Base-by-base conservation (phyloP, 164 flowering plant genomes). In the Amborella trichopoda region DNA sequence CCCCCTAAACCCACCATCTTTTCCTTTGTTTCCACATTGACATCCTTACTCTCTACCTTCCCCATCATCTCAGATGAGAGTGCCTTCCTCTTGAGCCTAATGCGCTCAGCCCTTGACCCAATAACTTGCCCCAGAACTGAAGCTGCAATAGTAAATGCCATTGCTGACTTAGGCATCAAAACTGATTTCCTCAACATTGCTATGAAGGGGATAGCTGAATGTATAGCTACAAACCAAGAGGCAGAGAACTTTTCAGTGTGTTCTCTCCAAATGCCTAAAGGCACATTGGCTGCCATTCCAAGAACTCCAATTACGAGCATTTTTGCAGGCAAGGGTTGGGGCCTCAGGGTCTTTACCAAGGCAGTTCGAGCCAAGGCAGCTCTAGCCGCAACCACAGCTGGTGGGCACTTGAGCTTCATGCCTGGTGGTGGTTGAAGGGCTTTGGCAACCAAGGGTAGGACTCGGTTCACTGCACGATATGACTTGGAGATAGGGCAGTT, bases 401-500 rank as follows among this genome's bases (percentile, higher is more conserved):
- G 86, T 34, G 93, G 95, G 43, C 95, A 86, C 50, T 54, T 72
- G 43, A 73, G 32, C 56, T 80, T 82, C 70, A 80, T 49, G 17
- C 86, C 84, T 18, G 80, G 61, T 12, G 89, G 93, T 10, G 79
- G 93, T 47, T 69, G 78, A 34, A 80, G 53, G 22, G 66, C 75
- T 41, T 63, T 62, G 23, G 89, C 89, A 36, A 86, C 89, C 16
- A 86, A 73, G 6, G 95, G 89, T 44, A 86, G 62, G 18, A 86
- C 78, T 21, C 37, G 23, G 50, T 80, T 74, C 18, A 76, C 84
- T 0, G 89, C 89, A 42, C 80, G 54, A 61, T 72, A 86, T 19
- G 93, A 80, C 60, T 80, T 86, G 28, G 95, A 91, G 22, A 86
- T 77, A 0, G 95, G 95, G 57, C 95, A 86, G 67, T 77, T 82